Evolutionary conservation across 352 stramenopile genomes (phyloP).

Genomic region (Aphanomyces invadans): DNA sequence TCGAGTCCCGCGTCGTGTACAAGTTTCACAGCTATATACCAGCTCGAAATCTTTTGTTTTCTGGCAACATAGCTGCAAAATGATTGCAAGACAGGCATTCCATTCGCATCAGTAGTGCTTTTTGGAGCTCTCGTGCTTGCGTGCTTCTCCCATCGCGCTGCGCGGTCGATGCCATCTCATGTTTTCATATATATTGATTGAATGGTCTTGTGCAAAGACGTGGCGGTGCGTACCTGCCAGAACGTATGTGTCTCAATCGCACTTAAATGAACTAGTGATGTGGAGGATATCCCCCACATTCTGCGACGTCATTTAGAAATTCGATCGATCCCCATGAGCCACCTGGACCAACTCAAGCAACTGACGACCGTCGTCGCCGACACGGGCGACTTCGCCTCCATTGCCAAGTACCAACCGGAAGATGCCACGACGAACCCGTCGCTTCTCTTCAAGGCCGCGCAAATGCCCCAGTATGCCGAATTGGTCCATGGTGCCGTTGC

Average conservation of each 20-base stretch:
- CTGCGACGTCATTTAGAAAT: conserved; percentile 18
- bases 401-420: conserved; percentile 89
- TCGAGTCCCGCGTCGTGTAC: conserved; percentile 27
- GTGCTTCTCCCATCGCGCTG: no score
- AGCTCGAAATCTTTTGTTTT: no score
- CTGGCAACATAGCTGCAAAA: no score
- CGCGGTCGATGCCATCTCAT: no score
- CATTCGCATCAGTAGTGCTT: no score
- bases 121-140: no score
- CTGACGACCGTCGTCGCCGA: conserved; percentile 97
- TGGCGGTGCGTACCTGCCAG: no score
- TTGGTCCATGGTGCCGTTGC: conserved; percentile 94
- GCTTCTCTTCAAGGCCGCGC: conserved; percentile 97
- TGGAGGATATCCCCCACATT: neutral
- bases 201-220: no score
- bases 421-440: conserved; percentile 99
- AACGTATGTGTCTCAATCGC: neutral
- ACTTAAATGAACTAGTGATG: neutral
- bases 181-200: no score
- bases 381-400: conserved; percentile 93
- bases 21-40: no score
- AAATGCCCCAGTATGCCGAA: conserved; percentile 92
- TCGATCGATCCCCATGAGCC: conserved; percentile 23
- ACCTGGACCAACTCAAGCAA: conserved; percentile 94
- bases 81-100: no score